These are phyloP conservation scores for Pleurotus salmoneostramineus DNA, from an alignment of 768 basidiomycete genomes.

Conservation along the genomic window DNA sequence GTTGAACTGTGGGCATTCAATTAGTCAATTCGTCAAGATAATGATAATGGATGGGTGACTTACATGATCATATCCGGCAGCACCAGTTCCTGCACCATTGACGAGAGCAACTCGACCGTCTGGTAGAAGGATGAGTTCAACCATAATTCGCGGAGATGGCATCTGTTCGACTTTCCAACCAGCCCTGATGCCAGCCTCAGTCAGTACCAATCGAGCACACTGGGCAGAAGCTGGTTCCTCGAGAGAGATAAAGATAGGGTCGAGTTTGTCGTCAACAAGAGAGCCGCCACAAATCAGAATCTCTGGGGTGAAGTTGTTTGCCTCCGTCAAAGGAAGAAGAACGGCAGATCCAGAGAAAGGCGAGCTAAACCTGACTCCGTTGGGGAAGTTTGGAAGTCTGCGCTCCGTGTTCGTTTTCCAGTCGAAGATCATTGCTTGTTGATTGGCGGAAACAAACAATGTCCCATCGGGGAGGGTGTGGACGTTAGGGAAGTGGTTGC, in stretches of 20 bases:
- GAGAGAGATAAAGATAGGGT: constrained; percentile 23
- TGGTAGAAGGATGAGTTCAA: constrained; percentile 31
- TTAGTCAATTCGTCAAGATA: constrained; percentile 3
- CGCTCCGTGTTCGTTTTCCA: constrained; percentile 33
- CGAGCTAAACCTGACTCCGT: constrained; percentile 37
- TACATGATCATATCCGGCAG: constrained; percentile 32
- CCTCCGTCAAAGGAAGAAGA: constrained; percentile 31
- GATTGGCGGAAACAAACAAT: constrained; percentile 39
- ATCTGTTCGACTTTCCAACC: constrained; percentile 46
- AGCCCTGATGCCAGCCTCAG: constrained; percentile 33
- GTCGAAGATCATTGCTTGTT: constrained; percentile 38
- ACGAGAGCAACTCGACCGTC: constrained; percentile 38
- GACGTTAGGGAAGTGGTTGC: constrained; percentile 19
- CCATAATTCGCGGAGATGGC: constrained; percentile 35
- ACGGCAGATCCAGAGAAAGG: constrained; percentile 34
- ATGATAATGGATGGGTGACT: constrained; percentile 5
- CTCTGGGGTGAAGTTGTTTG: constrained; percentile 36
- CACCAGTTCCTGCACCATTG: constrained; percentile 39
- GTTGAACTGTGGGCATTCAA: constrained; percentile 17
- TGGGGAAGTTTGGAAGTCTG: constrained; percentile 36
- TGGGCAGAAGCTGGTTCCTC: constrained; percentile 37
- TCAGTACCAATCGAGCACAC: constrained; percentile 38
- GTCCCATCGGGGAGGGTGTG: constrained; percentile 36
- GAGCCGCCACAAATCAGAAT: constrained; percentile 45
- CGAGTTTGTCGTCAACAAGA: constrained; percentile 24